phyloP scores from a whole-genome alignment of 495 filamentous ascomycete species.

The Copromyces sp. region DNA sequence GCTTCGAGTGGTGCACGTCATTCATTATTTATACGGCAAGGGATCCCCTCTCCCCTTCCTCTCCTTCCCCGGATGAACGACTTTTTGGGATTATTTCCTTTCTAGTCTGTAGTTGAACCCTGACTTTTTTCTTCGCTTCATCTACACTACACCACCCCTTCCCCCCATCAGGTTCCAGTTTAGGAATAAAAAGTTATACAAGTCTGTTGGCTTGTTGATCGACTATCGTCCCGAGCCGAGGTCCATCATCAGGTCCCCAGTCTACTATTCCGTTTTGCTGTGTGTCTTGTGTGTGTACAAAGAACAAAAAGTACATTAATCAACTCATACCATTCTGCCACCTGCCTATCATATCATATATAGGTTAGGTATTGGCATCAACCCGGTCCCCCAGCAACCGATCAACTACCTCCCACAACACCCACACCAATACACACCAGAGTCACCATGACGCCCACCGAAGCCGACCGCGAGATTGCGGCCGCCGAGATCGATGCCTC shows the following conservation, averaged over 20 bases:
- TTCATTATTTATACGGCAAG: neutral
- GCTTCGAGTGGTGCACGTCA: neutral
- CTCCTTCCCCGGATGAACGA: neutral
- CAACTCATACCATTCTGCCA: neutral
- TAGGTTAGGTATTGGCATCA: neutral
- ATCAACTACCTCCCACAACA: constrained; percentile 1
- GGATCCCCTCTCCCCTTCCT: neutral
- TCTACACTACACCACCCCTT: neutral
- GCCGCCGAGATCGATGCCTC: constrained; percentile 36
- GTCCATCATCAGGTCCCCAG: neutral
- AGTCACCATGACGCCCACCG: constrained; percentile 30
- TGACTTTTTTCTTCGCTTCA: neutral
- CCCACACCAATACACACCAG: neutral
- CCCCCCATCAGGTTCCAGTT: neutral
- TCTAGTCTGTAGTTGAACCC: neutral
- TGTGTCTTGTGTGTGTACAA: neutral
- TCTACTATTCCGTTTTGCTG: neutral
- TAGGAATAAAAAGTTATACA: neutral
- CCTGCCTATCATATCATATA: neutral
- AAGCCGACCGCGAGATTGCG: constrained; percentile 42
- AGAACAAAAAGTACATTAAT: neutral
- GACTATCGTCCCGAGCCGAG: constrained; percentile 4
- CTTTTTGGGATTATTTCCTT: neutral
- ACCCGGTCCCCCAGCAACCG: neutral
- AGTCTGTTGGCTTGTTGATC: neutral